Percentiles rank a stretch among this genome's conserved stretches.
Conservation (phyloP, 1,284 basidiomycete genomes). For the Volvariella surrecta region DNA sequence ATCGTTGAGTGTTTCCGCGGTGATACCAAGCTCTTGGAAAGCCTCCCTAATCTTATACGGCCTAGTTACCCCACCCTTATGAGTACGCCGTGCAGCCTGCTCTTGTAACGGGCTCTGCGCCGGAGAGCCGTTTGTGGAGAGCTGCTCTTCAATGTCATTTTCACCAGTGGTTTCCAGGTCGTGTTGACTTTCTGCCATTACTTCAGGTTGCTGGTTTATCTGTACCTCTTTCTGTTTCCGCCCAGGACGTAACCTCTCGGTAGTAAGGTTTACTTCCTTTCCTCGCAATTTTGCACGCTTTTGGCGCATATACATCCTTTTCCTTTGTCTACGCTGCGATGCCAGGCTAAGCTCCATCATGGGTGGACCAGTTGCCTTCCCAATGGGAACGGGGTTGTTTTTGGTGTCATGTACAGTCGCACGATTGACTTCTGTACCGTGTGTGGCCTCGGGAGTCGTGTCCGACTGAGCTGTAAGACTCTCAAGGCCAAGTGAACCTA, state of each 20-base stretch:
- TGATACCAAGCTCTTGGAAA: constrained; percentile 33
- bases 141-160: constrained; percentile 8
- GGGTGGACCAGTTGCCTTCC: too few relatives aligned
- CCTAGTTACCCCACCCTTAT: too few relatives aligned
- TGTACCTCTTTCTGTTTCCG: constrained; percentile 22
- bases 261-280: constrained; percentile 18
- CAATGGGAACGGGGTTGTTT: too few relatives aligned
- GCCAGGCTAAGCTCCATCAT: constrained; percentile 31
- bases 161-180: constrained; percentile 5
- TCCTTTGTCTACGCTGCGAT: constrained; percentile 46
- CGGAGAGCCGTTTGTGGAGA: not conserved
- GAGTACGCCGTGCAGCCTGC: too few relatives aligned
- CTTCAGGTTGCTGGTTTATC: constrained; percentile 15
- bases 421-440: too few relatives aligned
- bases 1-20: constrained; percentile 29
- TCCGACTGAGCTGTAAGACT: too few relatives aligned
- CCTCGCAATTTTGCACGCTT: constrained; percentile 48
- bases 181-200: too few relatives aligned
- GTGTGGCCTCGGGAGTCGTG: too few relatives aligned
- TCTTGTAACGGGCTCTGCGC: too few relatives aligned
- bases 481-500: too few relatives aligned
- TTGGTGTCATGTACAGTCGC: too few relatives aligned
- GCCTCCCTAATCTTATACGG: constrained; percentile 18
- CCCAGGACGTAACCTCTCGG: constrained; percentile 36
- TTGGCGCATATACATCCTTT: constrained; percentile 65